Base-by-base conservation (phyloP, 83 land plant species). In the Diphasiastrum complanatum region DNA sequence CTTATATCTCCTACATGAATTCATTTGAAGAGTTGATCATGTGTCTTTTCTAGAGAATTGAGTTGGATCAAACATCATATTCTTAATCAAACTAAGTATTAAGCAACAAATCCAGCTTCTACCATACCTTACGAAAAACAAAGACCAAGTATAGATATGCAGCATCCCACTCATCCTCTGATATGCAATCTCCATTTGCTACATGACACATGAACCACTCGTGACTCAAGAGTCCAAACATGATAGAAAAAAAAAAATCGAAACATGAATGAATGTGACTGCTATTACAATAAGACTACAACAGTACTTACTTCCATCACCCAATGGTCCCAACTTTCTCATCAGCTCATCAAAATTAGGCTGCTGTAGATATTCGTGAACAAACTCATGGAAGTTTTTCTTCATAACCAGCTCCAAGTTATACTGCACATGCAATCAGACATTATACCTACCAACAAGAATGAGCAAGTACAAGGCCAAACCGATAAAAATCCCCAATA, bases 261-360 rank as follows among this genome's bases (percentile, higher is more conserved):
- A 29, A 49, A 1, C 45, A 61, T 40, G 29, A 19, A 67, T n/a
- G 29, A 53, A 56, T 16, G 3, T 18, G 2, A 28, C 30, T 18
- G 5, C 25, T 22, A 57, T 33, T 46, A 36, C 40, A 36, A 45
- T 59, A 34, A 29, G 70, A 78, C 51, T 40, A 82, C 83, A 71
- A 34, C 65, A 72, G 33, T 84, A 80, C 30, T 66, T 71, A 68
- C 66, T 77, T 12, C 90, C 87, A 65, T 85, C 90, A 47, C 91
- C 87, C 60, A 86, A 65, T 16, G 91, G 87, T 50, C 91, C 91
- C 45, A 86, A 80, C 59, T 86, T 72, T 45, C 82, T 63, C 91
- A 86, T 86, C 34, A 86, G 79, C 45, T 86, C 91, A 2, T 75
- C 67, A 62, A 66, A 86, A 20, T 83, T 82, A 10, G 83, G 80